Evolutionary conservation across 164 flowering plant genomes (phyloP).

Genomic region (Piper longum): DNA sequence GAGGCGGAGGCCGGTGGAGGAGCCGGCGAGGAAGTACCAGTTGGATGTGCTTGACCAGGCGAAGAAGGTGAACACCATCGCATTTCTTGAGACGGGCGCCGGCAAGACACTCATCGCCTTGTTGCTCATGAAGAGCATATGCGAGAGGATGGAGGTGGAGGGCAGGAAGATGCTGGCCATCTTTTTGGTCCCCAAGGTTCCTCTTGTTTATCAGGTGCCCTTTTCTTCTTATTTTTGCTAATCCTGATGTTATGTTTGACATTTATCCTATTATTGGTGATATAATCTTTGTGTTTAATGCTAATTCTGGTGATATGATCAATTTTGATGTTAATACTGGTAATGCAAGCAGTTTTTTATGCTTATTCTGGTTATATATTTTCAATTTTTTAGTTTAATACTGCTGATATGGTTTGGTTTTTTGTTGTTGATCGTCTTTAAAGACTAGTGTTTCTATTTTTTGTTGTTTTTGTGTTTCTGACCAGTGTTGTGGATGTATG

Average conservation of each 20-base stretch:
- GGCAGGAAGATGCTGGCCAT: conserved; percentile 83
- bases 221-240: background rate
- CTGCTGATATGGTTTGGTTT: too few relatives aligned
- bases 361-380: too few relatives aligned
- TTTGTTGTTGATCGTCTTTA: too few relatives aligned
- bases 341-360: too few relatives aligned
- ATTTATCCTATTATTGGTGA: too few relatives aligned
- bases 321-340: too few relatives aligned
- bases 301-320: too few relatives aligned
- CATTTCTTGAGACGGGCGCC: conserved; percentile 98
- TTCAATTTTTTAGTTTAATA: too few relatives aligned
- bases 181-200: conserved; percentile 95
- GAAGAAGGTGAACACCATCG: conserved; percentile 76
- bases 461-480: too few relatives aligned
- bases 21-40: conserved; percentile 78
- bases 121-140: conserved; percentile 71
- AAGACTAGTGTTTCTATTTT: too few relatives aligned
- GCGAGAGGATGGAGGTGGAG: conserved; percentile 33
- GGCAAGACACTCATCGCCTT: conserved; percentile 97
- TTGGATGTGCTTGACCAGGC: conserved; percentile 98
- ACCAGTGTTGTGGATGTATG: background rate
- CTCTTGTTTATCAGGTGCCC: conserved; percentile 89
- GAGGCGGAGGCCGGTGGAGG: conserved; percentile 59
- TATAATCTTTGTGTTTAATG: too few relatives aligned
- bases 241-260: background rate